A percentile compares a stretch with the other conserved stretches of the same genome.
Evolutionary conservation across 768 basidiomycete genomes (phyloP).

Genomic region (Trametes villosa): DNA sequence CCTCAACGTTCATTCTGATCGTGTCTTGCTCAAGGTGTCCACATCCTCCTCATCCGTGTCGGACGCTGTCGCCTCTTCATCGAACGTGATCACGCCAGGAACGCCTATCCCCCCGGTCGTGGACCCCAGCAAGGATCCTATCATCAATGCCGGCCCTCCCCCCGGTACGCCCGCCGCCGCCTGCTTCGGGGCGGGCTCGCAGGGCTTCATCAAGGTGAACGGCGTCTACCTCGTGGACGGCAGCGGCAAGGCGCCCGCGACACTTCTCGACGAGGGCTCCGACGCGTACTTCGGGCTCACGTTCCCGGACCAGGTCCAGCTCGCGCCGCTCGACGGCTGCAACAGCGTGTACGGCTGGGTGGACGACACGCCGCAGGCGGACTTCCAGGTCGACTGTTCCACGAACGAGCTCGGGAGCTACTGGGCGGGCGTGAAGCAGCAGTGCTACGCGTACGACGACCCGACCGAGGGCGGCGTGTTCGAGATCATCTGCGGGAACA

Average conservation of each 20-base stretch:
- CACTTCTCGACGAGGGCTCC: constrained; percentile 6
- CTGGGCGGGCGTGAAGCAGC: constrained; percentile 14
- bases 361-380: background rate
- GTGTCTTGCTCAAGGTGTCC: no score
- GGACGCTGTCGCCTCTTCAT: background rate
- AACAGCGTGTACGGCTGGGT: constrained; percentile 6
- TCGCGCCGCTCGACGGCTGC: constrained; percentile 1
- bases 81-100: constrained; percentile 1
- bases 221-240: background rate
- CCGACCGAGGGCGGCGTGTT: background rate
- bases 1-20: no score
- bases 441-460: constrained; percentile 2
- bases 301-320: background rate
- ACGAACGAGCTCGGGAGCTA: constrained; percentile 13
- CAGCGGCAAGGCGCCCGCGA: constrained; percentile 1
- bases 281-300: constrained; percentile 15
- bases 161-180: constrained; percentile 1
- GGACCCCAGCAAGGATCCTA: constrained; percentile 6
- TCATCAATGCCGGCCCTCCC: background rate
- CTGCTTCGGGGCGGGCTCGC: constrained; percentile 10
- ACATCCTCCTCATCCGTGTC: background rate
- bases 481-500: constrained; percentile 2
- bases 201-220: constrained; percentile 12
- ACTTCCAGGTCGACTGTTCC: constrained; percentile 13
- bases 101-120: background rate